Evolutionary conservation across 225 moss, liverwort and hornwort genomes (phyloP).

Genomic region (Antitrichia curtipendula): DNA sequence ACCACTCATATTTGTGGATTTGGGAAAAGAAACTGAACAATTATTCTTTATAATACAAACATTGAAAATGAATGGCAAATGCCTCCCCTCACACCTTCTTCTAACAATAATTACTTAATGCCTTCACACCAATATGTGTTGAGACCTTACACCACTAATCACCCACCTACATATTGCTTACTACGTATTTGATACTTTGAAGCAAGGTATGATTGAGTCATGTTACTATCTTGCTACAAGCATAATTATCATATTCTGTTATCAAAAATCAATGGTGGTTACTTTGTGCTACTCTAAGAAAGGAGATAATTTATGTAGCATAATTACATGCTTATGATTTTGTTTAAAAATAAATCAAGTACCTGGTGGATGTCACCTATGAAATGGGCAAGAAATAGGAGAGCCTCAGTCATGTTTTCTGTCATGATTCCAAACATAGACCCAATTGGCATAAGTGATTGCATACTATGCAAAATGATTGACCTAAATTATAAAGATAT

Average conservation of each 20-base stretch:
- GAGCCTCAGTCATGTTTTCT: constrained; percentile 77
- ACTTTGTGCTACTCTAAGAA: not conserved
- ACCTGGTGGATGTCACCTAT: constrained; percentile 97
- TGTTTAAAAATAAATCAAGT: not conserved
- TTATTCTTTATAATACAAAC: no score
- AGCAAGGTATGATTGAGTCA: not conserved
- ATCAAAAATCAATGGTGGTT: not conserved
- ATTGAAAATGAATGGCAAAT: not conserved
- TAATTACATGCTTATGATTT: not conserved
- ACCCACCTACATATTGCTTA: not conserved
- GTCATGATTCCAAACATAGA: not conserved
- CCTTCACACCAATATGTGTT: not conserved
- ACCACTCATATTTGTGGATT: not conserved
- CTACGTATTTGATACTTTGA: not conserved
- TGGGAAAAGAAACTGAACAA: not conserved
- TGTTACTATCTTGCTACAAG: not conserved
- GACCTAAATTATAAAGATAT: not conserved
- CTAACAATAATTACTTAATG: not conserved
- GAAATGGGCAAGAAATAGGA: constrained; percentile 78
- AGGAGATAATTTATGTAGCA: not conserved
- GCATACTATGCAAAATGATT: not conserved
- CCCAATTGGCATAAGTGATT: not conserved
- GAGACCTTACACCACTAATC: not conserved
- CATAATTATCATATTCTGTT: not conserved
- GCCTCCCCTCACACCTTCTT: not conserved